Conservation (phyloP, 164 flowering plant species). For the Brasenia schreberi region DNA sequence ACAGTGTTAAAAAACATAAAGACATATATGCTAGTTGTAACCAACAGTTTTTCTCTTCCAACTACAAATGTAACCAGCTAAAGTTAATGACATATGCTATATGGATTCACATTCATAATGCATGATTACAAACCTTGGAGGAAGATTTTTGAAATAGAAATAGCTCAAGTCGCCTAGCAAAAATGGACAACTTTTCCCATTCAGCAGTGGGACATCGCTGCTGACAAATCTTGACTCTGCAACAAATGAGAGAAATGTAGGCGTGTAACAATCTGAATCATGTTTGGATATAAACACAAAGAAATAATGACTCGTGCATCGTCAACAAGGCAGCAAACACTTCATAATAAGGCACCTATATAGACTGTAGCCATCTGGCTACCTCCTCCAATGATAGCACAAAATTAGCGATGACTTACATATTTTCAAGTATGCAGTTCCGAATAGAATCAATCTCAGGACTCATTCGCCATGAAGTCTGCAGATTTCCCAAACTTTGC, state of each 20-base stretch:
- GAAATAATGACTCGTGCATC: neutral
- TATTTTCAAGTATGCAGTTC: conserved; percentile 26
- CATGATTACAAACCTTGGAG: conserved; percentile 33
- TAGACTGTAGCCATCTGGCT: neutral
- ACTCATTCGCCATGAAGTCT: conserved; percentile 19
- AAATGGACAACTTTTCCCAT: conserved; percentile 30
- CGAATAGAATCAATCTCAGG: conserved; percentile 36
- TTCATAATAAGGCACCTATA: neutral
- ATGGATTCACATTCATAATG: neutral
- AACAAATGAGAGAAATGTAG: neutral
- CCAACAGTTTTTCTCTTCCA: neutral
- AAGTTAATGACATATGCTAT: neutral
- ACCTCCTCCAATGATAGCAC: neutral
- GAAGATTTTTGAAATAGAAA: conserved; percentile 37
- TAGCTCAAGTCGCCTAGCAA: conserved; percentile 71
- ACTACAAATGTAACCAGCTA: neutral
- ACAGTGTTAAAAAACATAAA: neutral
- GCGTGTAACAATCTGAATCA: neutral
- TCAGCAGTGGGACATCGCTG: conserved; percentile 8
- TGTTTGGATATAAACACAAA: neutral
- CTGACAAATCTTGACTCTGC: conserved; percentile 10
- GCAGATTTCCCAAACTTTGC: conserved; percentile 24
- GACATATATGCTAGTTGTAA: neutral
- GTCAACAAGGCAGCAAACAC: neutral
- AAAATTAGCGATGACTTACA: conserved; percentile 37